Conservation (phyloP, 2,329 filamentous ascomycete species). For the Incumbomyces lentus region DNA sequence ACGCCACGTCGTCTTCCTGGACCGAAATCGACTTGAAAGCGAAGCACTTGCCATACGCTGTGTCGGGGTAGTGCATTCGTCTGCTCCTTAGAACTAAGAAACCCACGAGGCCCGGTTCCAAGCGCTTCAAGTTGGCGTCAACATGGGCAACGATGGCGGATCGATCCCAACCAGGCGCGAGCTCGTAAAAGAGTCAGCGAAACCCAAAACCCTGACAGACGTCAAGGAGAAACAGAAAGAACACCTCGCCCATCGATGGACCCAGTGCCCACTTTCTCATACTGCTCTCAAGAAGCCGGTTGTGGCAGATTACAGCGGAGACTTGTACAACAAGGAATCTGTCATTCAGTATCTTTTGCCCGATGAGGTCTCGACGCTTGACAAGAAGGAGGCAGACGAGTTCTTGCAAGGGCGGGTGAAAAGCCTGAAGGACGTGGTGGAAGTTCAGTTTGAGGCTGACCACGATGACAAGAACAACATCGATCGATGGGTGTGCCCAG, state of each 20-base stretch:
- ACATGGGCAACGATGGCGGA: slow-evolving; percentile 91
- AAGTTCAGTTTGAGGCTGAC: slow-evolving; percentile 62
- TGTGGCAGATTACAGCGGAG: slow-evolving; percentile 74
- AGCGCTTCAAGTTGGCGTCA: not conserved
- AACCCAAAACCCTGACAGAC: slow-evolving; percentile 69
- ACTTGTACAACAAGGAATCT: slow-evolving; percentile 90
- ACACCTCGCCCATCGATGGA: slow-evolving; percentile 77
- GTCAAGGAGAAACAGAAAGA: slow-evolving; percentile 81
- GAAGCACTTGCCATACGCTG: too few relatives aligned
- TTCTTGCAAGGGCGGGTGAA: slow-evolving; percentile 56
- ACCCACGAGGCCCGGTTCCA: too few relatives aligned
- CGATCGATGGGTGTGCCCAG: slow-evolving; percentile 62
- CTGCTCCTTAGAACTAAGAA: too few relatives aligned
- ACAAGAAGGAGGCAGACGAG: slow-evolving; percentile 51
- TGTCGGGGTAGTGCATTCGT: too few relatives aligned
- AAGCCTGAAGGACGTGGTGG: slow-evolving; percentile 74
- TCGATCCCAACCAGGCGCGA: slow-evolving; percentile 90
- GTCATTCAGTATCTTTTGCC: slow-evolving; percentile 60
- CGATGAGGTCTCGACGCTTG: slow-evolving; percentile 42
- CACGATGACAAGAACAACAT: slow-evolving; percentile 33
- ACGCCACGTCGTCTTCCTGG: too few relatives aligned
- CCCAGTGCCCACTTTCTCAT: slow-evolving; percentile 75
- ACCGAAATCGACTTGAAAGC: too few relatives aligned
- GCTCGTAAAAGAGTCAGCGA: slow-evolving; percentile 86
- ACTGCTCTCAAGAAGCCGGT: slow-evolving; percentile 61